Conservation (phyloP, 2,329 filamentous ascomycete genomes). For the Gliomastix tumulicola region DNA sequence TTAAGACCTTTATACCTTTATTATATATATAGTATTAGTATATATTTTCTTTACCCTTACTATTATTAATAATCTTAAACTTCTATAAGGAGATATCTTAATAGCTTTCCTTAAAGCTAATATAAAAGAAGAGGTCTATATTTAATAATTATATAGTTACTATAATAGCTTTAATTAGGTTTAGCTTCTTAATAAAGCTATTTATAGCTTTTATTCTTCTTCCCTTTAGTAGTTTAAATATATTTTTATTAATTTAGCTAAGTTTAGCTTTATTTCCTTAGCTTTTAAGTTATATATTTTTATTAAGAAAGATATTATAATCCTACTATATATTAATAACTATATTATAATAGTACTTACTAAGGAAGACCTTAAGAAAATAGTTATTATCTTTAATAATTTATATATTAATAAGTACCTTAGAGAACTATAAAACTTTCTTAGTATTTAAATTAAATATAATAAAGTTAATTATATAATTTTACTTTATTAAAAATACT, state of each 20-base stretch:
- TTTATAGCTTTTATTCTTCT: not conserved
- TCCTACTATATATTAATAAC: not conserved
- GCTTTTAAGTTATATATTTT: not conserved
- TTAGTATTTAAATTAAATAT: not conserved
- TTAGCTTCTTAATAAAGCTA: not conserved
- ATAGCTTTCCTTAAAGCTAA: not conserved
- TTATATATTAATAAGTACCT: not conserved
- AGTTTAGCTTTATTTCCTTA: not conserved
- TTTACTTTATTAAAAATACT: not conserved
- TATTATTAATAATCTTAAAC: not conserved
- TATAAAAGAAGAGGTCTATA: not conserved
- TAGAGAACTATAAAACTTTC: not conserved
- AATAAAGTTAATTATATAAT: not conserved
- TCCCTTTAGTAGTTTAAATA: not conserved
- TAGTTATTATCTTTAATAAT: not conserved
- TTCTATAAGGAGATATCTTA: not conserved
- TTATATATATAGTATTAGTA: not conserved
- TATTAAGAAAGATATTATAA: not conserved
- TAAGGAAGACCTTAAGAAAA: not conserved
- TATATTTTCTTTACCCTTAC: not conserved
- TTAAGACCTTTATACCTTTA: not conserved
- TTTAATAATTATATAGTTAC: not conserved
- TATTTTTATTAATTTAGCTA: not conserved
- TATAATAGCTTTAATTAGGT: not conserved
- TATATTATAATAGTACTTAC: not conserved